Conservation (phyloP, 495 filamentous ascomycete genomes). For the Rhizodiscina lignyota region DNA sequence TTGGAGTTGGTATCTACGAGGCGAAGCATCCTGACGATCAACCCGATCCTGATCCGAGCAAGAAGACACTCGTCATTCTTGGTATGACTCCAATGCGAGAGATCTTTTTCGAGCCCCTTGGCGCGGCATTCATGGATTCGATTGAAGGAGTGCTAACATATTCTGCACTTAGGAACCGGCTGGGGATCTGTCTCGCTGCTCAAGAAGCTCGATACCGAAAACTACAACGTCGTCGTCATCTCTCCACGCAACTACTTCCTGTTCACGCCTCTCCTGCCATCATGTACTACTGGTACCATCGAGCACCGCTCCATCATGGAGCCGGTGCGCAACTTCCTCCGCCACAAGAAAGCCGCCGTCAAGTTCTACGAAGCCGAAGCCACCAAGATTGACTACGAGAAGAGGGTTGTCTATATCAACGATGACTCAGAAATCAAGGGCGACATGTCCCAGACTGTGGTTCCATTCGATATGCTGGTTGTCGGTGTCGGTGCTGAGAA, state of each 20-base stretch:
- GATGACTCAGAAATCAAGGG: slow-evolving; percentile 92
- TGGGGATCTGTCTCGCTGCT: slow-evolving; percentile 95
- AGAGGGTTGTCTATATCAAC: slow-evolving; percentile 71
- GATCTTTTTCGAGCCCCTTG: not conserved
- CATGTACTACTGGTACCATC: slow-evolving; percentile 90
- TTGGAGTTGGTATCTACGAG: slow-evolving; percentile 67
- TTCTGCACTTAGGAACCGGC: slow-evolving; percentile 51
- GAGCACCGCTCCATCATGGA: slow-evolving; percentile 99
- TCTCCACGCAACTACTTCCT: slow-evolving; percentile 99
- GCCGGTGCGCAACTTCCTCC: slow-evolving; percentile 83
- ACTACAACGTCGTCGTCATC: slow-evolving; percentile 95
- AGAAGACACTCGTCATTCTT: slow-evolving; percentile 95
- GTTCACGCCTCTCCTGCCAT: slow-evolving; percentile 92
- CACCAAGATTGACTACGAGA: slow-evolving; percentile 87
- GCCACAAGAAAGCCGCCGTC: slow-evolving; percentile 78
- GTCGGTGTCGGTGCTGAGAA: slow-evolving; percentile 95
- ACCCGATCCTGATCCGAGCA: slow-evolving; percentile 58
- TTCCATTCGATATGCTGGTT: slow-evolving; percentile 96
- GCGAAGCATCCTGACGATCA: slow-evolving; percentile 72
- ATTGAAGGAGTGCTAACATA: slow-evolving; percentile 2
- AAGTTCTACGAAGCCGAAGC: slow-evolving; percentile 98
- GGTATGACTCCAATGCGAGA: slow-evolving; percentile 49
- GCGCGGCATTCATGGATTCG: not conserved
- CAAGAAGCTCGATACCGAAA: slow-evolving; percentile 94
- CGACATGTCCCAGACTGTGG: slow-evolving; percentile 63